A percentile compares a stretch with the other conserved stretches of the same genome.
These are phyloP conservation scores for Hymenoscyphus scutula DNA, from an alignment of 2,329 filamentous ascomycete genomes.

Conservation along the genomic window DNA sequence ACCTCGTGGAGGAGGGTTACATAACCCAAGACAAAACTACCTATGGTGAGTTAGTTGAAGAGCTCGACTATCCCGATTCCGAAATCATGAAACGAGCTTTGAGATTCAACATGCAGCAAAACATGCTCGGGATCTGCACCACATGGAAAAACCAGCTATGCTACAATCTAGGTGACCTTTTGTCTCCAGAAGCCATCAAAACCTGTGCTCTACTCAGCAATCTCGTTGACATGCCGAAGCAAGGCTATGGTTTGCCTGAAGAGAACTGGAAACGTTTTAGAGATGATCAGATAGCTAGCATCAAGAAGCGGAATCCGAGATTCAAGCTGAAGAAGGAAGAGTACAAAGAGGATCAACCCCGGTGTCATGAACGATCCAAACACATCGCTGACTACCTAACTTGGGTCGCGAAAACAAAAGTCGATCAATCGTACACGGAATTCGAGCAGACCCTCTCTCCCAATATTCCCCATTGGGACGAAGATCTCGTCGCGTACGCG, in stretches of 20 bases:
- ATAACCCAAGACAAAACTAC: constrained; percentile 49
- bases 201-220: constrained; percentile 53
- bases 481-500: constrained; percentile 27
- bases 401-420: constrained; percentile 49
- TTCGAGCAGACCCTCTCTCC: constrained; percentile 29
- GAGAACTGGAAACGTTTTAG: constrained; percentile 42
- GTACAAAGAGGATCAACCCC: constrained; percentile 43
- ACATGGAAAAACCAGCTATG: constrained; percentile 60
- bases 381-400: constrained; percentile 65
- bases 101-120: constrained; percentile 54
- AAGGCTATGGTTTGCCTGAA: constrained; percentile 49
- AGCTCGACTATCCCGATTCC: constrained; percentile 16
- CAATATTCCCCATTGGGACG: constrained; percentile 22
- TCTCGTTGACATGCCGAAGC: constrained; percentile 58
- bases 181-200: constrained; percentile 42
- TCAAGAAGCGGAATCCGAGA: neutral
- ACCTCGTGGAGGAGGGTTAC: constrained; percentile 48
- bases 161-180: constrained; percentile 56
- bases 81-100: constrained; percentile 55
- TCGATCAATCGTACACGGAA: constrained; percentile 33
- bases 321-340: constrained; percentile 39
- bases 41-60: constrained; percentile 29
- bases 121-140: constrained; percentile 63
- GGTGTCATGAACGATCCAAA: constrained; percentile 26
- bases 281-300: neutral